A percentile compares a stretch with the other conserved stretches of the same genome.
Conservation (phyloP, 306 rosid genomes). For the Cicer pinnatifidum region DNA sequence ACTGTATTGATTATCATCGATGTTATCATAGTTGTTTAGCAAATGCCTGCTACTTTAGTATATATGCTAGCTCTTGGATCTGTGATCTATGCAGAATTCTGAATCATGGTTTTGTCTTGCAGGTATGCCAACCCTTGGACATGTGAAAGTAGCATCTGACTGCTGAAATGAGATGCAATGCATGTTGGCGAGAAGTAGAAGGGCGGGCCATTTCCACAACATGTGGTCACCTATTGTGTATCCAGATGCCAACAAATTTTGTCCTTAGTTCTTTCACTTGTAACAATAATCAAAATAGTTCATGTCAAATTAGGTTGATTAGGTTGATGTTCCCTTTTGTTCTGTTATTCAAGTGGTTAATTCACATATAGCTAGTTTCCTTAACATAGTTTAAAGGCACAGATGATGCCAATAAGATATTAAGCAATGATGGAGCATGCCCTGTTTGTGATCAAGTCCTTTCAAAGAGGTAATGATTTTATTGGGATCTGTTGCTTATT, state of each 20-base stretch:
- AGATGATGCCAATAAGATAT: constrained; percentile 93
- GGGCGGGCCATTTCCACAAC: constrained; percentile 94
- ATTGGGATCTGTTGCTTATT: constrained; percentile 42
- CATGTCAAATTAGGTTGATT: constrained; percentile 37
- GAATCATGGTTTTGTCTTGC: constrained; percentile 40
- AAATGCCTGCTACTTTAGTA: constrained; percentile 4
- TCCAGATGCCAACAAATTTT: constrained; percentile 49
- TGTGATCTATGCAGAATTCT: constrained; percentile 33
- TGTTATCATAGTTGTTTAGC: constrained; percentile 11
- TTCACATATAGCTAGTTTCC: constrained; percentile 45
- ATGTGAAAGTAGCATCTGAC: constrained; percentile 51
- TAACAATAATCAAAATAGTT: constrained; percentile 17
- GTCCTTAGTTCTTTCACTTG: constrained; percentile 1
- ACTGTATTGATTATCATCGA: constrained; percentile 26
- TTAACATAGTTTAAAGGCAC: constrained; percentile 72
- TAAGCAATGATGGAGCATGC: constrained; percentile 90
- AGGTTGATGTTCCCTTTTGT: constrained; percentile 23
- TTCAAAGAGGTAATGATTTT: constrained; percentile 77
- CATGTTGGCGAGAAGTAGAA: constrained; percentile 97
- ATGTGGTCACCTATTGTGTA: constrained; percentile 94
- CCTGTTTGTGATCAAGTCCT: constrained; percentile 97
- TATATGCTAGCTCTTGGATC: constrained; percentile 9
- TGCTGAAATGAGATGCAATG: constrained; percentile 96
- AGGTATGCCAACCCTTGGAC: constrained; percentile 50
- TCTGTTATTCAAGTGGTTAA: constrained; percentile 38